Evolutionary conservation across 2,329 filamentous ascomycete species (phyloP).

Genomic region (Colletotrichum sp.): DNA sequence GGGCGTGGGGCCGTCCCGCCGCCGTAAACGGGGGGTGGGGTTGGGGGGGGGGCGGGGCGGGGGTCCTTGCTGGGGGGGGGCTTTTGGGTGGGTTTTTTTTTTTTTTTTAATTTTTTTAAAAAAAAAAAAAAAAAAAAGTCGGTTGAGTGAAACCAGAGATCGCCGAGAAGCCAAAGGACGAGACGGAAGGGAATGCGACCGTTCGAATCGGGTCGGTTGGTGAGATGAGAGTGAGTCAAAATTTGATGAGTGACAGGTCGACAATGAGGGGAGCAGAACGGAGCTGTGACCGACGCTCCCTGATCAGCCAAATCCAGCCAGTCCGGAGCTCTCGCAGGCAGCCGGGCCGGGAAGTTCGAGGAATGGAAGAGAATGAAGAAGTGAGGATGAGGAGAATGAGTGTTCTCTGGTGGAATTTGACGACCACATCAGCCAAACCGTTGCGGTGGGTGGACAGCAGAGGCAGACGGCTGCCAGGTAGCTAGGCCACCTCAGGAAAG

Average conservation of each 20-base stretch:
- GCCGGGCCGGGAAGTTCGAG: background rate
- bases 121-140: too few relatives aligned
- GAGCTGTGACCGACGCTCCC: background rate
- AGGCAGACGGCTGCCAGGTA: background rate
- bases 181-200: background rate
- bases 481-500: background rate
- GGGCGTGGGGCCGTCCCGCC: too few relatives aligned
- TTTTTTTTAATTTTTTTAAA: too few relatives aligned
- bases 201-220: background rate
- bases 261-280: background rate
- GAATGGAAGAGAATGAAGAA: background rate
- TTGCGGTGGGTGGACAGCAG: background rate
- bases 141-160: background rate
- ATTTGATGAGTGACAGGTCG: background rate
- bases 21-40: too few relatives aligned
- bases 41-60: too few relatives aligned
- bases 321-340: background rate
- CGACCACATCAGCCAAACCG: background rate
- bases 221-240: slow-evolving; percentile 15
- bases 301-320: slow-evolving; percentile 1
- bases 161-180: background rate
- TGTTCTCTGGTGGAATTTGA: background rate
- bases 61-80: too few relatives aligned
- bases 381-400: background rate
- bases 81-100: too few relatives aligned